These are phyloP conservation scores for Mikania micrantha DNA, from an alignment of 129 eudicot species.

Conservation along the genomic window DNA sequence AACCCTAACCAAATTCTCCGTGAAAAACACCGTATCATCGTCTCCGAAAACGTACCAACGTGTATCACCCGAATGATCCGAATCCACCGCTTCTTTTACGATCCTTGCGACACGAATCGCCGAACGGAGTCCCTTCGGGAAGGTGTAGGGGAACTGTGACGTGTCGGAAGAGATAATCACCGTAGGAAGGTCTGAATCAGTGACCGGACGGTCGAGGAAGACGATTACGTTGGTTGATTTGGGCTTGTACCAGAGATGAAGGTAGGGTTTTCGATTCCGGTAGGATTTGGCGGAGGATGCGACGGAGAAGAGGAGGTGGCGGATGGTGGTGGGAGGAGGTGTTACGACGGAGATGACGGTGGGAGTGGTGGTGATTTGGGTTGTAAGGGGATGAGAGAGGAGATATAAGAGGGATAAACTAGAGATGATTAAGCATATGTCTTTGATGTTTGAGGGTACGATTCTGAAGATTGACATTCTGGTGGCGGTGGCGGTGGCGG, in stretches of 20 bases:
- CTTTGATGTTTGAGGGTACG: constrained; percentile 36
- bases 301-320: constrained; percentile 61
- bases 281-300: constrained; percentile 51
- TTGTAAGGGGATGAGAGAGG: constrained; percentile 33
- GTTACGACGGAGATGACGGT: constrained; percentile 22
- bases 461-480: constrained; percentile 18
- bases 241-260: constrained; percentile 61
- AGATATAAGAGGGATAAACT: constrained; percentile 33
- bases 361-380: constrained; percentile 17
- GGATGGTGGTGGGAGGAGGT: constrained; percentile 21
- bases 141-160: constrained; percentile 48
- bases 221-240: constrained; percentile 47
- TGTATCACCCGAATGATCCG: constrained; percentile 10
- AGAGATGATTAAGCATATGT: constrained; percentile 39
- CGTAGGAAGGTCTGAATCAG: constrained; percentile 32
- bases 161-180: constrained; percentile 38
- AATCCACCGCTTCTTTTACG: constrained; percentile 52
- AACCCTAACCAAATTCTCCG: constrained; percentile 43
- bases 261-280: constrained; percentile 40
- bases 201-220: constrained; percentile 48
- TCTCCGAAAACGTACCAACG: constrained; percentile 74
- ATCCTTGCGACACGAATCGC: constrained; percentile 69
- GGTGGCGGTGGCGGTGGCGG: not conserved
- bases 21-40: constrained; percentile 67
- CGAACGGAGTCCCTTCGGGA: constrained; percentile 49